Evolutionary conservation across 2,329 filamentous ascomycete genomes (phyloP).

Genomic region (Hymenoscyphus repandus): DNA sequence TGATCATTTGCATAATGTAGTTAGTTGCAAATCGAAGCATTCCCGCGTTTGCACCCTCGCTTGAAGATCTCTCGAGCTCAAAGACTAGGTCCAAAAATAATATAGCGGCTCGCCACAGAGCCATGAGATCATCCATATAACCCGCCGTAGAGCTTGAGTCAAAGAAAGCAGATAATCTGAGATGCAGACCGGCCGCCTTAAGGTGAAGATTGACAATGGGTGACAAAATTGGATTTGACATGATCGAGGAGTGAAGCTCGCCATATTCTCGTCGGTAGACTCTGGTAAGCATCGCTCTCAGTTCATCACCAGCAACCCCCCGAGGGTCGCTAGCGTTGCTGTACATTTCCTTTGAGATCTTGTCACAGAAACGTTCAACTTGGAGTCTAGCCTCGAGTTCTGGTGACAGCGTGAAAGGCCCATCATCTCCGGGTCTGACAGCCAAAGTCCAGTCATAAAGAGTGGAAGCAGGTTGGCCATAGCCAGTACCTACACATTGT

Average conservation of each 20-base stretch:
- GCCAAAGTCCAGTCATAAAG: constrained; percentile 71
- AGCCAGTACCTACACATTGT: constrained; percentile 76
- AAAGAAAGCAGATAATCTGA: constrained; percentile 76
- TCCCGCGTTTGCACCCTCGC: constrained; percentile 35
- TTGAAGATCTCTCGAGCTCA: constrained; percentile 48
- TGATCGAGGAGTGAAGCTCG: constrained; percentile 56
- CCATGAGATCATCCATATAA: constrained; percentile 70
- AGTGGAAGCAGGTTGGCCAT: constrained; percentile 74
- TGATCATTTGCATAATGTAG: constrained; percentile 80
- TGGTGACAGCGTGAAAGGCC: constrained; percentile 51
- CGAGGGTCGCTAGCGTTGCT: constrained; percentile 70
- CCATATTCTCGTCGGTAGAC: constrained; percentile 61
- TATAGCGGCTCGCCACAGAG: constrained; percentile 67
- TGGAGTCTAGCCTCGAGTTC: constrained; percentile 64
- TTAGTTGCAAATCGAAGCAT: constrained; percentile 64
- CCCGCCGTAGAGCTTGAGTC: constrained; percentile 67
- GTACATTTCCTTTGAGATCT: constrained; percentile 74
- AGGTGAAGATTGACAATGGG: constrained; percentile 61
- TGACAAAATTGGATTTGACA: constrained; percentile 50
- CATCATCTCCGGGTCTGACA: constrained; percentile 53
- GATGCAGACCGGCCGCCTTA: constrained; percentile 67
- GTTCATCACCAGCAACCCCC: constrained; percentile 62
- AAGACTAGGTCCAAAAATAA: constrained; percentile 58
- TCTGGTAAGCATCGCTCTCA: constrained; percentile 60
- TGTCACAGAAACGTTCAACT: constrained; percentile 71